These are phyloP conservation scores for Rhodotorula sp. DNA, from an alignment of 1,284 basidiomycete species.

Conservation along the genomic window DNA sequence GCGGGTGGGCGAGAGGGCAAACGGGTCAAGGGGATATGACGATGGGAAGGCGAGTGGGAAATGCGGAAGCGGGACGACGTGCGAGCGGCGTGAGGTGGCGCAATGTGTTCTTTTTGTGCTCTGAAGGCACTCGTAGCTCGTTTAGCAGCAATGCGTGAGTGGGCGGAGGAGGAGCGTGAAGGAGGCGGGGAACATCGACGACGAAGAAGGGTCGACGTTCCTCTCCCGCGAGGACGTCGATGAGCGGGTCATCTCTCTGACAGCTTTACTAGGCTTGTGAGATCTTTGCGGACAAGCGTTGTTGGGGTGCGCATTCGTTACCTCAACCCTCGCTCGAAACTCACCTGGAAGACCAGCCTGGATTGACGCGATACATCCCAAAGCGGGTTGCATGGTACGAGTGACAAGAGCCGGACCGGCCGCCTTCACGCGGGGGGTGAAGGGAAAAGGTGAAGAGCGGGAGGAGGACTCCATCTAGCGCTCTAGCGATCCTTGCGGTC, in stretches of 20 bases:
- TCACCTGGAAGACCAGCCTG: too few relatives aligned
- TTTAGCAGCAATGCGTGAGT: neutral
- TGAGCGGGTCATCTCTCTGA: too few relatives aligned
- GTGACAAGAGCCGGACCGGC: too few relatives aligned
- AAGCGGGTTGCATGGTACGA: too few relatives aligned
- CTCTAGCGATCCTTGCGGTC: neutral
- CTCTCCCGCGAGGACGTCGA: too few relatives aligned
- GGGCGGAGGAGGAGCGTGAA: neutral
- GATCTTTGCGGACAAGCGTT: too few relatives aligned
- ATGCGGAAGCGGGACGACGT: neutral
- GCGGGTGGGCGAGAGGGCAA: neutral
- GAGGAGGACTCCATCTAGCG: neutral
- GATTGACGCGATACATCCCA: too few relatives aligned
- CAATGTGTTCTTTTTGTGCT: neutral
- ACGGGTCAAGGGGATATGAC: constrained; percentile 15
- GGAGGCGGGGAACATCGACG: neutral
- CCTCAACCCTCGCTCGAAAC: too few relatives aligned
- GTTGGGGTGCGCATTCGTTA: too few relatives aligned
- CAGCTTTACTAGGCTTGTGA: too few relatives aligned
- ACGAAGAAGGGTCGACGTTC: neutral
- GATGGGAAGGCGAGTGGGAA: neutral
- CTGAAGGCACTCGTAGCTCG: neutral
- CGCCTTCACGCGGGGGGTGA: too few relatives aligned
- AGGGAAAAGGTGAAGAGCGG: too few relatives aligned
- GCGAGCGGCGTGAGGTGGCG: neutral